These are phyloP conservation scores for Cercophora newfieldiana DNA, from an alignment of 495 filamentous ascomycete species.

Conservation along the genomic window DNA sequence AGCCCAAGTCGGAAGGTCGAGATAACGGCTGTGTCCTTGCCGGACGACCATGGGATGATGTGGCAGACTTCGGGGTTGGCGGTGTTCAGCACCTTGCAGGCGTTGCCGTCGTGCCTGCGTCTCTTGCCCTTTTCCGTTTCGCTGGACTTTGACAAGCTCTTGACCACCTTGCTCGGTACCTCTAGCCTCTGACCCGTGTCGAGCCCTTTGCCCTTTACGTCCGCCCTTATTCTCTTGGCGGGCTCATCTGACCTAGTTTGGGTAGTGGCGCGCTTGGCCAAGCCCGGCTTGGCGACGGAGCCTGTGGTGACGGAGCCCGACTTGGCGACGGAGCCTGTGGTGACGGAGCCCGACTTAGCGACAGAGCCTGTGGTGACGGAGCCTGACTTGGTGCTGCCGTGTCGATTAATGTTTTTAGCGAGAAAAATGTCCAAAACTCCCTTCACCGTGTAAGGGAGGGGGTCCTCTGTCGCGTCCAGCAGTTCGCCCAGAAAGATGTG, in stretches of 20 bases:
- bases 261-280: neutral
- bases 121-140: slow-evolving; percentile 8
- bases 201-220: slow-evolving; percentile 3
- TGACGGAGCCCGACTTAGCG: neutral
- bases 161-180: neutral
- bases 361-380: neutral
- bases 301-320: neutral
- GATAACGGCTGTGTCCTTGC: slow-evolving; percentile 2
- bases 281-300: neutral
- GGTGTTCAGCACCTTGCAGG: slow-evolving; percentile 12
- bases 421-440: slow-evolving; percentile 12
- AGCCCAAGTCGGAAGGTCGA: neutral
- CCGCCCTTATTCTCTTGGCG: neutral
- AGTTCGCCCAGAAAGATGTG: neutral
- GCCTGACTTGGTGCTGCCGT: neutral
- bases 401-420: slow-evolving; percentile 1
- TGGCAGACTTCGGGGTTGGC: slow-evolving; percentile 10
- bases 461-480: slow-evolving; percentile 1
- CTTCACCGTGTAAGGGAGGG: neutral
- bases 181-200: slow-evolving; percentile 3
- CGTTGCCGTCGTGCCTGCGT: slow-evolving; percentile 9
- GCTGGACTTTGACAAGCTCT: slow-evolving; percentile 4
- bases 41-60: slow-evolving; percentile 1
- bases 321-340: slow-evolving; percentile 2
- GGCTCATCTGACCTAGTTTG: slow-evolving; percentile 4